Evolutionary conservation across 768 basidiomycete genomes (phyloP).

Genomic region (Cyclocybe cylindracea): DNA sequence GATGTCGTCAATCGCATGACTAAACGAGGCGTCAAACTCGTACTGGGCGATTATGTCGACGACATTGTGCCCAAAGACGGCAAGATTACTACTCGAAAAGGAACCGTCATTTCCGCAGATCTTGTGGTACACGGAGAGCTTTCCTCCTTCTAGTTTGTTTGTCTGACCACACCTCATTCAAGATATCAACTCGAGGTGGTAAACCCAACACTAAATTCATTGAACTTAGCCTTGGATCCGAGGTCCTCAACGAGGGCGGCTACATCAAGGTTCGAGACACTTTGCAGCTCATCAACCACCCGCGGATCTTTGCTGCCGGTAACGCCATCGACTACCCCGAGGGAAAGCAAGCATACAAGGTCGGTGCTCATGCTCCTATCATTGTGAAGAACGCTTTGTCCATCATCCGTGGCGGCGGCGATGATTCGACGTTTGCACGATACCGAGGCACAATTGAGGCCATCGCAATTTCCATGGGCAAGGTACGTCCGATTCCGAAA

Average conservation of each 20-base stretch:
- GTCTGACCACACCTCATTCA: neutral
- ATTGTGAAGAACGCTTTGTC: constrained; percentile 48
- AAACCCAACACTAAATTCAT: constrained; percentile 47
- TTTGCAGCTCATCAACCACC: constrained; percentile 47
- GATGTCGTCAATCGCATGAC: constrained; percentile 39
- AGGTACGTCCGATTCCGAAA: neutral
- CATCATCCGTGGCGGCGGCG: constrained; percentile 17
- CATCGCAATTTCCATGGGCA: neutral
- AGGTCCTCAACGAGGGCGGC: constrained; percentile 33
- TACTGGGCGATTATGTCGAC: constrained; percentile 54
- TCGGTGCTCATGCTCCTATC: constrained; percentile 37
- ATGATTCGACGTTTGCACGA: no score
- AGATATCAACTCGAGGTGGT: constrained; percentile 36
- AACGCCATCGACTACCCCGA: constrained; percentile 57
- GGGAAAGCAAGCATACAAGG: constrained; percentile 56
- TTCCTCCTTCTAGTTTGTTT: neutral
- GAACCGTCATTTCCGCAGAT: constrained; percentile 21
- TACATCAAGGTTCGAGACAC: constrained; percentile 49
- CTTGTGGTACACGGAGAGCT: constrained; percentile 16
- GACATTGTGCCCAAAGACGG: constrained; percentile 1
- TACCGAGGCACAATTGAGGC: constrained; percentile 19
- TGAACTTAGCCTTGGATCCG: constrained; percentile 26
- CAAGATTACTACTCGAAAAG: constrained; percentile 21
- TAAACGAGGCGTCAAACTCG: constrained; percentile 44
- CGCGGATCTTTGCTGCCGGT: constrained; percentile 56